Conservation (phyloP, 805 yeast genomes). For the Cyberlindnera subsufficiens region DNA sequence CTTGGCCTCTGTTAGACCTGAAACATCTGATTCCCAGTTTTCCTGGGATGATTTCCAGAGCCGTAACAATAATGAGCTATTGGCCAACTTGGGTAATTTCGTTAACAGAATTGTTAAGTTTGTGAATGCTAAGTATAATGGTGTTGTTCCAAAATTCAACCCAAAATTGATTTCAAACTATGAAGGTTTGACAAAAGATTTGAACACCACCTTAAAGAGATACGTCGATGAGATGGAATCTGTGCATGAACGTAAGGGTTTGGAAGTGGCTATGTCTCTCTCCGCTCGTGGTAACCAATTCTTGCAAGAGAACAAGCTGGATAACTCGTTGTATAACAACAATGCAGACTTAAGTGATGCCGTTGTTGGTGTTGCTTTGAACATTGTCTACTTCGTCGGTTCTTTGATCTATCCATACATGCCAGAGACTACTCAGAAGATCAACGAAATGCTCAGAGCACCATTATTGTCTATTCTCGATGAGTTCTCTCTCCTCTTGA, state of each 20-base stretch:
- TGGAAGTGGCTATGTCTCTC: constrained; percentile 85
- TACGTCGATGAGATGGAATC: constrained; percentile 74
- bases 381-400: constrained; percentile 79
- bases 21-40: constrained; percentile 91
- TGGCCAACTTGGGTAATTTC: constrained; percentile 95
- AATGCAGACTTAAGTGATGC: constrained; percentile 81
- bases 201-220: constrained; percentile 51
- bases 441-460: constrained; percentile 74
- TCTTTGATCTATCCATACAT: constrained; percentile 82
- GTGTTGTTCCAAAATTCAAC: constrained; percentile 73
- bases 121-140: constrained; percentile 83
- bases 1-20: constrained; percentile 89
- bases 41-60: constrained; percentile 96
- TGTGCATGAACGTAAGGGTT: constrained; percentile 79
- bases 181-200: constrained; percentile 42
- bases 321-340: constrained; percentile 75
- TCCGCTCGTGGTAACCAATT: constrained; percentile 92
- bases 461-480: constrained; percentile 78
- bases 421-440: constrained; percentile 74
- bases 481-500: constrained; percentile 59
- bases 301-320: constrained; percentile 93
- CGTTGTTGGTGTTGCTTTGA: constrained; percentile 86
- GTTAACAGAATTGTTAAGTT: constrained; percentile 92
- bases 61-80: constrained; percentile 85
- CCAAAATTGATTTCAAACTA: constrained; percentile 43